A percentile compares a stretch with the other conserved stretches of the same genome.
These are phyloP conservation scores for Coemansia sp. DNA, from an alignment of 192 early-diverging fungal genomes.

Conservation along the genomic window DNA sequence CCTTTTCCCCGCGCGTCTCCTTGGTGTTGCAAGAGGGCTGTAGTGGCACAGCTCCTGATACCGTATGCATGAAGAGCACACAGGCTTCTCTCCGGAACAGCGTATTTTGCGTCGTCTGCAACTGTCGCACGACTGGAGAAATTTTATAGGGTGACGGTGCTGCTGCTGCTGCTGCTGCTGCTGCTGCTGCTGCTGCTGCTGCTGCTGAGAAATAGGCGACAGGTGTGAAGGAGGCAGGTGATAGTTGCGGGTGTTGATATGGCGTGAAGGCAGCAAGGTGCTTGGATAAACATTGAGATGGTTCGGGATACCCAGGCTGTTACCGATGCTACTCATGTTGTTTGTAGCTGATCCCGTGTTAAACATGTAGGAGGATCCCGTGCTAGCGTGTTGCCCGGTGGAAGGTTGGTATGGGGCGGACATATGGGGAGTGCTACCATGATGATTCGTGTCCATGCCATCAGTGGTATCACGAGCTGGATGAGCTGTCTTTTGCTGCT, in stretches of 20 bases:
- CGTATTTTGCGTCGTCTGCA: conserved; percentile 54
- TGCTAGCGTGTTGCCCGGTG: not conserved
- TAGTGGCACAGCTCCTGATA: conserved; percentile 55
- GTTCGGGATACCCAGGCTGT: not conserved
- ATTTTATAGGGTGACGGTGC: conserved; percentile 23
- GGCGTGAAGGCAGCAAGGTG: conserved; percentile 26
- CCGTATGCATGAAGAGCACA: conserved; percentile 50
- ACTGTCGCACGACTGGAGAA: conserved; percentile 55
- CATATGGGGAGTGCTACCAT: not conserved
- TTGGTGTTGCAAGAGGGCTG: conserved; percentile 51
- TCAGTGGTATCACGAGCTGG: not conserved
- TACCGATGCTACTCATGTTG: not conserved
- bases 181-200: conserved; percentile 7
- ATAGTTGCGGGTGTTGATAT: conserved; percentile 22
- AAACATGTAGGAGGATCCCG: conserved; percentile 7
- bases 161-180: conserved; percentile 20
- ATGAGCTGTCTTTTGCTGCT: not conserved
- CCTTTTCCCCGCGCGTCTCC: conserved; percentile 39
- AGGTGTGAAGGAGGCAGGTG: not conserved
- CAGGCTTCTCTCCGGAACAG: conserved; percentile 54
- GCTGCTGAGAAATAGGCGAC: not conserved
- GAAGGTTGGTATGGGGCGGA: not conserved
- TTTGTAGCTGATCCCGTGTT: not conserved
- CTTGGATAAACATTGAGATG: conserved; percentile 26
- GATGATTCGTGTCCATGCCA: not conserved